phyloP scores from a whole-genome alignment of 2,329 filamentous ascomycete species.

The Escovopsis sp. region DNA sequence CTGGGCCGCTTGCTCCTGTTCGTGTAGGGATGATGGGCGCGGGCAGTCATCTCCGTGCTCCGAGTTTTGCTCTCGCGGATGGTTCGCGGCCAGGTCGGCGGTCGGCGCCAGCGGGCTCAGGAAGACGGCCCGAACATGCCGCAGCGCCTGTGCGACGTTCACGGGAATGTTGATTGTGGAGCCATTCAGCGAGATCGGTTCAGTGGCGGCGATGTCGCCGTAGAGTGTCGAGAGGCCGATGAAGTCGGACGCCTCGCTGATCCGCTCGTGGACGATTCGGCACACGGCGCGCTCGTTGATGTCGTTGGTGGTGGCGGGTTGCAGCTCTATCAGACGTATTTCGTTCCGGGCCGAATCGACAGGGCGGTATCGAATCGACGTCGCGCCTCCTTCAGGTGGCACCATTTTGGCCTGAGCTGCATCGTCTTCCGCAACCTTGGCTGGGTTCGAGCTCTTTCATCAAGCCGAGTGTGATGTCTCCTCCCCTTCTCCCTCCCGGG shows the following conservation, averaged over 20 bases:
- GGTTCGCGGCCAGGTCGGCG: constrained; percentile 3
- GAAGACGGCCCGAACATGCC: constrained; percentile 20
- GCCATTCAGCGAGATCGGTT: constrained; percentile 16
- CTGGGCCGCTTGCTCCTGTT: no score
- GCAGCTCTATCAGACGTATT: constrained; percentile 20
- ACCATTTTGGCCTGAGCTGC: constrained; percentile 5
- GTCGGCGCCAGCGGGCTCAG: constrained; percentile 9
- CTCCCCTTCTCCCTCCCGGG: no score
- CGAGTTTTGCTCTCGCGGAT: no score
- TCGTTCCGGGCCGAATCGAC: constrained; percentile 13
- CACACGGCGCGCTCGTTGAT: constrained; percentile 18
- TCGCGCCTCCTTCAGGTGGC: constrained; percentile 2
- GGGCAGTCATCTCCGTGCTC: no score
- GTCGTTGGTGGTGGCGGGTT: constrained; percentile 11
- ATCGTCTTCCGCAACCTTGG: background rate
- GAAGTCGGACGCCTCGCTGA: constrained; percentile 13
- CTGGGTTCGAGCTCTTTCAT: no score
- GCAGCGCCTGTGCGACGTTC: constrained; percentile 17
- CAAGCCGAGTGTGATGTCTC: no score
- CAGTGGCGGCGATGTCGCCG: constrained; percentile 15
- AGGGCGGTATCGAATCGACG: constrained; percentile 7
- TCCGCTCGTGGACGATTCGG: constrained; percentile 17
- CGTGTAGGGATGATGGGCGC: no score
- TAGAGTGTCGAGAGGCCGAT: constrained; percentile 18
- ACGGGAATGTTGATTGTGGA: constrained; percentile 13